phyloP scores from a whole-genome alignment of 371 early-diverging fungal genomes.

The Saksenaea oblongispora region DNA sequence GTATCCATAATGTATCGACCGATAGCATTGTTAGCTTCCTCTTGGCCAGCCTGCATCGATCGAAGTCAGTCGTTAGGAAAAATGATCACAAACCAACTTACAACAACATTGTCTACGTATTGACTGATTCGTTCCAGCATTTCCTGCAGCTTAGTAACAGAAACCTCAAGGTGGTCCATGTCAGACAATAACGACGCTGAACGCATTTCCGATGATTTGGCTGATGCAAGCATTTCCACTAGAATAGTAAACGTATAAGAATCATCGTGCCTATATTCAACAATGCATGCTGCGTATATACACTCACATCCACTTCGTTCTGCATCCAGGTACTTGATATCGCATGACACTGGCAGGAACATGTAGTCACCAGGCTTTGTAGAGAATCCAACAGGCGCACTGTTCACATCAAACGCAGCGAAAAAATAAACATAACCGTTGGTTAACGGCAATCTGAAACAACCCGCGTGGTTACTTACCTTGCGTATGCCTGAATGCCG shows the following conservation, averaged over 20 bases:
- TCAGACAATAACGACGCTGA: slow-evolving; percentile 74
- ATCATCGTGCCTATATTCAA: neutral
- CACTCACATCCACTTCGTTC: slow-evolving; percentile 85
- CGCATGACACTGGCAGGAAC: slow-evolving; percentile 87
- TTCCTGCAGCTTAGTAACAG: slow-evolving; percentile 74
- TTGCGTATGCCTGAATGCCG: slow-evolving; percentile 75
- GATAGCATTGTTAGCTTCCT: slow-evolving; percentile 75
- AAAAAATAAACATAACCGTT: neutral
- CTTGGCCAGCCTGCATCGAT: slow-evolving; percentile 49
- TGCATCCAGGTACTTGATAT: slow-evolving; percentile 85
- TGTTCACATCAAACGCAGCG: slow-evolving; percentile 17
- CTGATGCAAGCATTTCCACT: slow-evolving; percentile 80
- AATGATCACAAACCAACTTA: slow-evolving; percentile 32
- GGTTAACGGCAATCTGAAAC: too few species aligned
- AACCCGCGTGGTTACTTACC: slow-evolving; percentile 35
- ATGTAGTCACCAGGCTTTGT: slow-evolving; percentile 73
- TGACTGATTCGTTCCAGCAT: slow-evolving; percentile 85
- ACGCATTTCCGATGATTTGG: slow-evolving; percentile 60
- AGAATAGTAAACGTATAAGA: neutral
- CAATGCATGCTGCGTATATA: neutral
- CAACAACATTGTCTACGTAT: slow-evolving; percentile 84
- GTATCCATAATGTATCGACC: slow-evolving; percentile 95
- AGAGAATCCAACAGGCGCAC: slow-evolving; percentile 75
- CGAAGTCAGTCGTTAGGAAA: neutral
- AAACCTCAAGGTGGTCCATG: slow-evolving; percentile 87